phyloP scores from a whole-genome alignment of 176 grass and related monocot genomes.

The Otatea glauca region DNA sequence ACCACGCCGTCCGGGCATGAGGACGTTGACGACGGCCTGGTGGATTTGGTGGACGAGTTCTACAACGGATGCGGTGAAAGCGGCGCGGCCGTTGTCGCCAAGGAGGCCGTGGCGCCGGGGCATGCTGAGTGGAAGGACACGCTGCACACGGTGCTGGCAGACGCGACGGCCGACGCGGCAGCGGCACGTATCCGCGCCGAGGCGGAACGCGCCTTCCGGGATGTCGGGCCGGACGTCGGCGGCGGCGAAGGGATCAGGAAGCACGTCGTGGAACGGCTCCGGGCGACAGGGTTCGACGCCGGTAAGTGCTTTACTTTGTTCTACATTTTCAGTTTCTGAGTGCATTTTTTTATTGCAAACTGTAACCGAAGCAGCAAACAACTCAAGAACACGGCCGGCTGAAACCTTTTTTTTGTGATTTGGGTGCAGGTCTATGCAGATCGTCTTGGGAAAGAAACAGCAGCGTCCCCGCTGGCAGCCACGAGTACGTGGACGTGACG shows the following conservation, averaged over 20 bases:
- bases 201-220: conserved; percentile 58
- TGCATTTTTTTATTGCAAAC: neutral
- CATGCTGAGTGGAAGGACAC: conserved; percentile 24
- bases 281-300: conserved; percentile 58
- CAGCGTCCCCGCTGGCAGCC: conserved; percentile 35
- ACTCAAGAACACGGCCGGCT: neutral
- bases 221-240: neutral
- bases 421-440: conserved; percentile 66
- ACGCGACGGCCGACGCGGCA: conserved; percentile 46
- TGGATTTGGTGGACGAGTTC: conserved; percentile 72
- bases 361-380: neutral
- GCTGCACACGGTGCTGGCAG: conserved; percentile 43
- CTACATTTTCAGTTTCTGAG: neutral
- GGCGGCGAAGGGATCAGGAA: conserved; percentile 38
- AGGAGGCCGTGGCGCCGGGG: neutral
- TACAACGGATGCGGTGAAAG: conserved; percentile 54
- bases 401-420: neutral
- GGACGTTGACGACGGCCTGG: conserved; percentile 56
- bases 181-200: conserved; percentile 53
- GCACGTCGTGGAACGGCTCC: conserved; percentile 50
- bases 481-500: conserved; percentile 73
- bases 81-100: conserved; percentile 1
- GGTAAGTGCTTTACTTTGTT: conserved; percentile 37
- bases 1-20: neutral
- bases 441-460: conserved; percentile 61